These are phyloP conservation scores for Coemansia reversa DNA, from an alignment of 192 early-diverging fungal species.

Conservation along the genomic window DNA sequence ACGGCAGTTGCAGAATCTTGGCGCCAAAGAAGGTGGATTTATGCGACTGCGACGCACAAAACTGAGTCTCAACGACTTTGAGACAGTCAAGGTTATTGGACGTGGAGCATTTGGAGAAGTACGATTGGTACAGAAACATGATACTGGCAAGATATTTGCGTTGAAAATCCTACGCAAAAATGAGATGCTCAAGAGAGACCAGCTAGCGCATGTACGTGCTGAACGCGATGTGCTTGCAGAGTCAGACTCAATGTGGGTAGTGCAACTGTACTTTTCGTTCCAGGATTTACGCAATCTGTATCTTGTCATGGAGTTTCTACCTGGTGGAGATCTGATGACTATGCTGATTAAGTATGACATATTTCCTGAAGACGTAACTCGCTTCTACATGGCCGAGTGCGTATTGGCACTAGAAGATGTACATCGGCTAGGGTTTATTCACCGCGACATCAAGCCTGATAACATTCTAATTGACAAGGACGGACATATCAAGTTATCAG, in stretches of 20 bases:
- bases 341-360: constrained; percentile 99
- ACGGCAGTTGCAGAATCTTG: constrained; percentile 74
- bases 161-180: constrained; percentile 96
- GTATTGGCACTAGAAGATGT: constrained; percentile 90
- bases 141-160: constrained; percentile 97
- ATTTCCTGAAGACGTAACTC: constrained; percentile 95
- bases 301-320: constrained; percentile 99
- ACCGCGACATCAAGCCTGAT: constrained; percentile 85
- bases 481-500: constrained; percentile 99
- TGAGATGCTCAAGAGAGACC: constrained; percentile 99
- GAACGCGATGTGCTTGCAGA: constrained; percentile 98
- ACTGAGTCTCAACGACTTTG: constrained; percentile 88
- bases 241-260: constrained; percentile 95
- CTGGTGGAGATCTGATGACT: constrained; percentile 99
- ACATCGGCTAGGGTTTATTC: constrained; percentile 93
- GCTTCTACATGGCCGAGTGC: constrained; percentile 98
- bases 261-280: constrained; percentile 97
- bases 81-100: constrained; percentile 96
- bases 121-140: constrained; percentile 90
- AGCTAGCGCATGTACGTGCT: constrained; percentile 96
- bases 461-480: constrained; percentile 94
- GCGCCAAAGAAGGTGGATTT: constrained; percentile 91
- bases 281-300: constrained; percentile 94
- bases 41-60: constrained; percentile 87
- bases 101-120: constrained; percentile 99